Conservation (phyloP, 1,139 yeast genomes). For the Geotrichum cucujoidarum region DNA sequence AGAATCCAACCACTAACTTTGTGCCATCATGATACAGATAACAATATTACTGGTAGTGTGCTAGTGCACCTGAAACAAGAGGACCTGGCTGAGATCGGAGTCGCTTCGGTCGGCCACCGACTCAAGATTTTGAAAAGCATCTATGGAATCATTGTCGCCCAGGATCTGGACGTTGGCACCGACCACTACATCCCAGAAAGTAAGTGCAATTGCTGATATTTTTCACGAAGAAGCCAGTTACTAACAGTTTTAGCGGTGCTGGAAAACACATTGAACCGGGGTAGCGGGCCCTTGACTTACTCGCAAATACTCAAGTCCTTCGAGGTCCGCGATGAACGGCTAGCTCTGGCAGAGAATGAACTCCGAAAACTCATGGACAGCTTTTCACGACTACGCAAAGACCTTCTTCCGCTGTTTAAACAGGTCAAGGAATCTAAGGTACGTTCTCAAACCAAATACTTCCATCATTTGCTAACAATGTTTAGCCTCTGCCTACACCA, state of each 20-base stretch:
- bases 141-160: slow-evolving; percentile 32
- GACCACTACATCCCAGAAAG: slow-evolving; percentile 33
- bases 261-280: background rate
- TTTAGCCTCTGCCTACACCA: background rate
- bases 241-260: background rate
- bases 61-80: slow-evolving; percentile 36
- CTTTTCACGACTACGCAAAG: slow-evolving; percentile 36
- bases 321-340: slow-evolving; percentile 36
- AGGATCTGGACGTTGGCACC: slow-evolving; percentile 31
- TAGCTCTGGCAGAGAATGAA: slow-evolving; percentile 36
- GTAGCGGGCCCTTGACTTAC: background rate
- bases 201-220: too few relatives aligned
- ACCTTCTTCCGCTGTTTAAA: slow-evolving; percentile 39
- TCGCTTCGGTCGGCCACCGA: slow-evolving; percentile 40
- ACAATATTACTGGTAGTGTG: slow-evolving; percentile 40
- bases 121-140: slow-evolving; percentile 37
- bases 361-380: slow-evolving; percentile 28
- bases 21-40: too few relatives aligned
- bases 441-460: background rate
- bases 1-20: too few relatives aligned
- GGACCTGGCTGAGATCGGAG: slow-evolving; percentile 41
- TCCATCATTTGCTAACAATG: background rate
- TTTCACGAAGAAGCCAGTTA: too few relatives aligned
- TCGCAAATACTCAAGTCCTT: slow-evolving; percentile 20
- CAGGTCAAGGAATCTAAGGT: slow-evolving; percentile 38